Evolutionary conservation across 2,329 filamentous ascomycete species (phyloP), one percentile per base, ranked within the genome.

Genomic region (Cytospora mali): DNA sequence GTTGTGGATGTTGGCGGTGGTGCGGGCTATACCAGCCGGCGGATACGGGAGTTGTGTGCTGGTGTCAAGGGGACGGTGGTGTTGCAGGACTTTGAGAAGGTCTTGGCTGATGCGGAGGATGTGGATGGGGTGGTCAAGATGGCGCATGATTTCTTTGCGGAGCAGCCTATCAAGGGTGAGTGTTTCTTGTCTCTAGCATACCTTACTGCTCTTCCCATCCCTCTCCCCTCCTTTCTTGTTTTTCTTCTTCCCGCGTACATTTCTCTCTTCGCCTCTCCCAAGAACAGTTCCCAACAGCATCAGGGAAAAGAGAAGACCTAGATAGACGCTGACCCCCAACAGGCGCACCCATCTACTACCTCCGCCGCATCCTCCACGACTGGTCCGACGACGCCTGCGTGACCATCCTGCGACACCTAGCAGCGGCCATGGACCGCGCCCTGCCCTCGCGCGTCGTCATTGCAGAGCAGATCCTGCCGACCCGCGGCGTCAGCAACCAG

Each of bases 341-440:
- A 66, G 68, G 65, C 4, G 68, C 69, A 13, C 67, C 65, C 21
- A 65, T 69, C 51, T 71, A 70, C 61, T 68, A 60, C 51, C 23
- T 69, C 7, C 55, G 68, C 1, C 65, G 42, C 3, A 68, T 71
- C 7, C 50, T 64, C 0, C 68, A 71, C 27, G 62, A 70, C 21
- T 66, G 66, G 42, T 66, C 68, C 0, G 46, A 60, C 2, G 53
- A 65, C 3, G 52, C 29, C 23, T 61, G 61, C 4, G 14, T 54
- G 3, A 13, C 33, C 31, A 7, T 71, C 1, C 55, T 71, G 0
- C 55, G 54, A 4, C 51, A 58, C 23, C 63, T 53, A 0, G 61
- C 55, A 6, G 48, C 10, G 0, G 69, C 64, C n/a, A 68, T 71
- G 68, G 55, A 11, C 3, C 21, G 51, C 0, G 64, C 67, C 9